These are phyloP conservation scores for Jatropha multifida DNA, from an alignment of 441 rosid genomes.

Conservation along the genomic window DNA sequence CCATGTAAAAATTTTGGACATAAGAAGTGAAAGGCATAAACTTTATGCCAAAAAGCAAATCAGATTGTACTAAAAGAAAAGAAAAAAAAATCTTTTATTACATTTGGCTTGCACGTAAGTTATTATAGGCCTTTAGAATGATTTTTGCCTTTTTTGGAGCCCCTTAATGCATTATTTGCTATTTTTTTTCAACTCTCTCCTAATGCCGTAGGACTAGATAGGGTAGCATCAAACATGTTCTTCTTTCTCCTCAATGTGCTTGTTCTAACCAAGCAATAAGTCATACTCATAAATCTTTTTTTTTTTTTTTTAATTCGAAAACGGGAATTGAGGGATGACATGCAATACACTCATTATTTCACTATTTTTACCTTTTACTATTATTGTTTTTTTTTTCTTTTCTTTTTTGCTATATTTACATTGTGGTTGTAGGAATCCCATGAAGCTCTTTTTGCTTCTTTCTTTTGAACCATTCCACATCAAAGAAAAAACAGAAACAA, in stretches of 20 bases:
- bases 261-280: neutral
- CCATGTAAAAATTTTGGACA: neutral
- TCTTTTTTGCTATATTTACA: neutral
- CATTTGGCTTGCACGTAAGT: constrained; percentile 3
- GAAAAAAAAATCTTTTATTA: neutral
- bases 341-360: neutral
- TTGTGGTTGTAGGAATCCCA: constrained; percentile 8
- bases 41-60: constrained; percentile 13
- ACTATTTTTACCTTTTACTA: neutral
- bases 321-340: neutral
- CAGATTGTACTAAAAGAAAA: neutral
- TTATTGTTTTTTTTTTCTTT: neutral
- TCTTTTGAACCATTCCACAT: constrained; percentile 14
- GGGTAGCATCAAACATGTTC: neutral
- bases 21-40: neutral
- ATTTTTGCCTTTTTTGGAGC: neutral
- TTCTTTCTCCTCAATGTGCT: neutral
- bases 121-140: neutral
- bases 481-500: constrained; percentile 5
- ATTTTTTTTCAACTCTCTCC: neutral
- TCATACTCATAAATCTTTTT: neutral
- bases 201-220: neutral
- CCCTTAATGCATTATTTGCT: neutral
- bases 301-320: neutral
- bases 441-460: neutral